Conservation (phyloP, 768 basidiomycete genomes). For the Suillus ampliporus region DNA sequence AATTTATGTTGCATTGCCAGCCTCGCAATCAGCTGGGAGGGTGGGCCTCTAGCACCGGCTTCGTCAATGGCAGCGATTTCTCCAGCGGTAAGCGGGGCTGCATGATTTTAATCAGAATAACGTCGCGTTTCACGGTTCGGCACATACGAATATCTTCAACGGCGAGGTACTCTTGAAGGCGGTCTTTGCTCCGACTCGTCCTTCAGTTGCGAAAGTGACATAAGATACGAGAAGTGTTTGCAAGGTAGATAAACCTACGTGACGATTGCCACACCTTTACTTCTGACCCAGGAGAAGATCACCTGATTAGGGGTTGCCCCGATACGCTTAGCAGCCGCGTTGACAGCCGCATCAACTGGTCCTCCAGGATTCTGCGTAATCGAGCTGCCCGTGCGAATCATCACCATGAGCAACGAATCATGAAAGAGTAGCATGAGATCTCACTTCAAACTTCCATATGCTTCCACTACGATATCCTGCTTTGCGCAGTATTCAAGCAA, state of each 20-base stretch:
- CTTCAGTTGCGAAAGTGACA: constrained; percentile 36
- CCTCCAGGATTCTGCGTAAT: constrained; percentile 66
- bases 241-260: constrained; percentile 47
- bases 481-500: constrained; percentile 58
- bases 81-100: constrained; percentile 58
- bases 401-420: constrained; percentile 18
- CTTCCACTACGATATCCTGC: constrained; percentile 65
- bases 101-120: constrained; percentile 2
- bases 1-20: not conserved
- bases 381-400: constrained; percentile 44
- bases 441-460: constrained; percentile 67
- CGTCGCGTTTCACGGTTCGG: not conserved
- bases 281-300: constrained; percentile 69
- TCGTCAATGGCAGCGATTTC: constrained; percentile 69
- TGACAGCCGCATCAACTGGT: constrained; percentile 62
- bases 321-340: constrained; percentile 55
- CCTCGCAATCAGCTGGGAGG: constrained; percentile 20
- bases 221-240: constrained; percentile 2
- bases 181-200: constrained; percentile 63
- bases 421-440: constrained; percentile 40
- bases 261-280: constrained; percentile 70
- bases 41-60: constrained; percentile 60
- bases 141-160: constrained; percentile 61
- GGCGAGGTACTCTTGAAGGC: constrained; percentile 70
- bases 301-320: constrained; percentile 68